Percentiles rank a stretch among this genome's conserved stretches.
Conservation (phyloP, 106 monocot species). For the Dioscorea dumetorum region DNA sequence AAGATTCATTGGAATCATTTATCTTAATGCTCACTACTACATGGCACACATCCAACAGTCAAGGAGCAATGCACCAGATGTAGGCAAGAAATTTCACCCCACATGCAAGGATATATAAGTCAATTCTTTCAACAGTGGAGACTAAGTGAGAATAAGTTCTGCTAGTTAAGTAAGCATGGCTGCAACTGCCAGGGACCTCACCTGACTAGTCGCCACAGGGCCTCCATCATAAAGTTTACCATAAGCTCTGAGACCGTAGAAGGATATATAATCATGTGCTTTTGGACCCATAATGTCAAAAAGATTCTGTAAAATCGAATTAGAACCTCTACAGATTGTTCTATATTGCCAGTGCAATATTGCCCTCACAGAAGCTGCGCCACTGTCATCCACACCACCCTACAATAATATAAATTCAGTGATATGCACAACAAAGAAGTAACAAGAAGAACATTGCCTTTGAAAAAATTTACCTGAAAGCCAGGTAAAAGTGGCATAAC, state of each 20-base stretch:
- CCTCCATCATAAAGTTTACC: slow-evolving; percentile 79
- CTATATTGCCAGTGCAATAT: slow-evolving; percentile 97
- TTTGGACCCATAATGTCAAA: slow-evolving; percentile 71
- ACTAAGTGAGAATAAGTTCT: too few relatives aligned
- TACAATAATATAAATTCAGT: slow-evolving; percentile 10
- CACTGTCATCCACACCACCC: slow-evolving; percentile 97
- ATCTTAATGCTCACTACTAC: too few relatives aligned
- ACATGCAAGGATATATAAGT: too few relatives aligned
- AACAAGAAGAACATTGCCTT: slow-evolving; percentile 2
- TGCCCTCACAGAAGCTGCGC: slow-evolving; percentile 98
- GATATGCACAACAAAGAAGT: not conserved
- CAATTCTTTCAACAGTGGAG: too few relatives aligned
- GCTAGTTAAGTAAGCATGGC: too few relatives aligned
- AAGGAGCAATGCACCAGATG: too few relatives aligned
- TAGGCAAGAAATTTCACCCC: too few relatives aligned
- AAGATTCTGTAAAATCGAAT: slow-evolving; percentile 82
- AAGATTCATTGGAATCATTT: too few relatives aligned
- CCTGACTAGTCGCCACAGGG: slow-evolving; percentile 76
- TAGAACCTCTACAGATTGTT: slow-evolving; percentile 87
- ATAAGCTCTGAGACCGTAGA: slow-evolving; percentile 87
- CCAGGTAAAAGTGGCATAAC: slow-evolving; percentile 92
- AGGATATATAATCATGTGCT: slow-evolving; percentile 91
- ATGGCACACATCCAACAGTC: too few relatives aligned
- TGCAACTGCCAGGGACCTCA: slow-evolving; percentile 8
- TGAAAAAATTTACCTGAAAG: slow-evolving; percentile 63